Evolutionary conservation across 768 basidiomycete genomes (phyloP), one percentile per base, ranked within the genome.

Genomic region (Mycena rosella): DNA sequence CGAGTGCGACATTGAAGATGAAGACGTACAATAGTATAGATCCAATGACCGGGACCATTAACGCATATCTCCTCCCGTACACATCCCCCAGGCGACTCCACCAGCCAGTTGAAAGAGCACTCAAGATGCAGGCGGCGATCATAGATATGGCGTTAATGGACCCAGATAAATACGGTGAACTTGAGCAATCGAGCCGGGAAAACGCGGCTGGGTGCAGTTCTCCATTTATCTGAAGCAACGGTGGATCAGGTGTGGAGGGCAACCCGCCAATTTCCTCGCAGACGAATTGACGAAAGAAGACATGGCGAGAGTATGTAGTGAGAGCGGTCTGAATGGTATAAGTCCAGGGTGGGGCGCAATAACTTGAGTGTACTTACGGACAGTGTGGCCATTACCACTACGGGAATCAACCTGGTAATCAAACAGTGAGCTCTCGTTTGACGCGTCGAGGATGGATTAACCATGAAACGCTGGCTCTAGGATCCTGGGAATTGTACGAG

Each of bases 1-100:
- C 40, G 11, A 42, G 40, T 49, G 27, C 5, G 7, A n/a, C 3
- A 24, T 42, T 61, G 32, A 47, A 18, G 15, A 1, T 42, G 27
- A 24, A 52, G 11, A 26, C 69, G 52, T 36, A 71, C 69, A 64
- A 55, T 20, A 71, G 22, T 15, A 64, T 56, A 18, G 69, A 67
- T 9, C 69, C 69, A n/a, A 71, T 38, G 40, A 64, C 51, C 20
- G 69, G 47, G 45, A 63, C 34, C 55, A 67, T 67, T 29, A 71
- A 45, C 24, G 62, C 20, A 32, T 71, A 71, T 24, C 65, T 54
- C 44, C 69, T 59, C 40, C 69, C 69, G 30, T 62, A 44, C 56
- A 63, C 49, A 51, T 71, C 69, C 2, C 69, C 62, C 9, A 63
- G 38, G 5, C 55, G 56, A 34, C 65, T 71, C 65, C 65, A 71